Base-by-base conservation (phyloP, 2,329 filamentous ascomycete species). In the Aureobasidium pullulans region DNA sequence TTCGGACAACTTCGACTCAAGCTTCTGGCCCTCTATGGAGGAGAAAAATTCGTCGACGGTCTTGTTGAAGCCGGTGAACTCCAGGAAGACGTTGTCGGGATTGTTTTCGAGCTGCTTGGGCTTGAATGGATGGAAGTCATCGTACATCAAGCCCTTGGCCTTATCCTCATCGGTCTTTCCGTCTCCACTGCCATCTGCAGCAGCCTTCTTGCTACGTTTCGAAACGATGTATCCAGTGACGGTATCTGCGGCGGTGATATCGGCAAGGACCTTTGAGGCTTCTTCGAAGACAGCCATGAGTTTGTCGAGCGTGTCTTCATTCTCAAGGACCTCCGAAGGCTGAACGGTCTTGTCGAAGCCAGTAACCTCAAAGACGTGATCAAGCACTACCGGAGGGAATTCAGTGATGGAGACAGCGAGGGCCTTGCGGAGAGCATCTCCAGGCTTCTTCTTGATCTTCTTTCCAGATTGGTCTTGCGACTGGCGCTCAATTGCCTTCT, bases 21-120 rank as follows among this genome's bases (percentile, higher is more conserved):
- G 79, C 70, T 90, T 96, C 70, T 96, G 93, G 0, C 92, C 90
- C 74, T 99, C 94, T 29, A 97, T 84, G 0, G 93, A 97, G 0
- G 94, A 97, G 72, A 96, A 97, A 76, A 96, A 99, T 65, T 96
- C 90, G 69, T 99, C 94, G 0, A 96, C 91, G 0, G 91, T 94
- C 69, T 88, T 88, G 72, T 96, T 96, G 77, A 95, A 97, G 9
- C 86, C 88, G 6, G 90, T 82, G 64, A 92, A 91, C 57, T 89
- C 83, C 11, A 97, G 69, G 15, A 96, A 84, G 3, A 84, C 81
- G 28, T 86, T 82, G 0, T 79, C 75, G 0, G 84, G 76, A 59
- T 91, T 84, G 6, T 82, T 78, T 62, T 86, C 83, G 62, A 96
- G 88, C 65, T 97, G 93, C 23, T 81, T 78, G 0, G 94, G 94